Evolutionary conservation across 805 yeast species (phyloP).

Genomic region (Ogataea kodamae): DNA sequence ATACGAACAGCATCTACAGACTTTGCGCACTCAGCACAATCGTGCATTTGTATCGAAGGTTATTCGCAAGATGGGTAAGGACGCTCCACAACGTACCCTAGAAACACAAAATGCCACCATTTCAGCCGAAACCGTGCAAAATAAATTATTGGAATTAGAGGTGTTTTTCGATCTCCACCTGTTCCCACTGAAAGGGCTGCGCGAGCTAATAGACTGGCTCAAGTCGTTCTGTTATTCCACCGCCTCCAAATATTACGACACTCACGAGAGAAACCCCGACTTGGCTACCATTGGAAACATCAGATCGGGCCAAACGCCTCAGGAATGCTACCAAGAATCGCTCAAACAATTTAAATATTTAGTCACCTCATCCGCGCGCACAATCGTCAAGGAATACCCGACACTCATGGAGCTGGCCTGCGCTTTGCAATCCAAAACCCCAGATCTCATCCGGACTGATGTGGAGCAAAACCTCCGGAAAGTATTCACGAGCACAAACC

Average conservation of each 20-base stretch:
- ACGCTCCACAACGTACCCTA: constrained; percentile 9
- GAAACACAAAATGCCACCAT: constrained; percentile 9
- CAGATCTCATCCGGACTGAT: constrained; percentile 38
- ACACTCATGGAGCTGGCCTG: constrained; percentile 31
- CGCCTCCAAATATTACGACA: constrained; percentile 51
- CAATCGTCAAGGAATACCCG: constrained; percentile 40
- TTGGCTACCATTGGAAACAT: constrained; percentile 54
- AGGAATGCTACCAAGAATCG: constrained; percentile 46
- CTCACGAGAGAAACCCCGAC: constrained; percentile 48
- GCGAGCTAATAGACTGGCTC: constrained; percentile 51
- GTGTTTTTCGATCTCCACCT: constrained; percentile 45
- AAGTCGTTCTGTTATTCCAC: constrained; percentile 56
- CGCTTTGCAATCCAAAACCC: constrained; percentile 2
- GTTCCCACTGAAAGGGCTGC: constrained; percentile 44
- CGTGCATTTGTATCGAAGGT: constrained; percentile 38
- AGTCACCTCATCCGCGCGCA: constrained; percentile 49
- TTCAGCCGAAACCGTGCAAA: constrained; percentile 12
- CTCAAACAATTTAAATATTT: constrained; percentile 55
- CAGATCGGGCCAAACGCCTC: constrained; percentile 48
- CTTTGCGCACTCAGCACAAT: constrained; percentile 44
- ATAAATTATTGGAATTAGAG: constrained; percentile 43
- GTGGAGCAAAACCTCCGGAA: constrained; percentile 46
- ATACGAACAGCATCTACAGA: constrained; percentile 43
- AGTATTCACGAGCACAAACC: constrained; percentile 49
- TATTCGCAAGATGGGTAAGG: constrained; percentile 17